Conservation (phyloP, 164 flowering plant species). For the Sedum album region DNA sequence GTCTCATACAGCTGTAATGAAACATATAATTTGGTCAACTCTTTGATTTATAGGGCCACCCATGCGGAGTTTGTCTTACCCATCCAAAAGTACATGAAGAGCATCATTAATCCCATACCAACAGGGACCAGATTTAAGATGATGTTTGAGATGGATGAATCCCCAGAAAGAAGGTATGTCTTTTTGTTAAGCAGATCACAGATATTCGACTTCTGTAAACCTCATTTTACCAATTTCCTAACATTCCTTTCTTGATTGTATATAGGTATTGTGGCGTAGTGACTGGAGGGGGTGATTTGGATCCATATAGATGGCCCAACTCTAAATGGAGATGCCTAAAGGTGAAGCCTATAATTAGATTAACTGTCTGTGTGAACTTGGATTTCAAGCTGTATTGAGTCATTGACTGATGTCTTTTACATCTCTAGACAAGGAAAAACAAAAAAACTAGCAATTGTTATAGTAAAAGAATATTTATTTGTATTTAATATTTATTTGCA, state of each 20-base stretch:
- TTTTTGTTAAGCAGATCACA: background rate
- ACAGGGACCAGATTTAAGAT: conserved; percentile 73
- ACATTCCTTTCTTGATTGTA: conserved; percentile 11
- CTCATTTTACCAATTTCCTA: background rate
- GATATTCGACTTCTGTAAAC: background rate
- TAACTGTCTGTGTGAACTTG: background rate
- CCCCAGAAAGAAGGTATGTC: background rate
- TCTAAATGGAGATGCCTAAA: conserved; percentile 93
- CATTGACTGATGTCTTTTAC: background rate
- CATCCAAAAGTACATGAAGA: conserved; percentile 50
- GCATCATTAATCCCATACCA: conserved; percentile 42
- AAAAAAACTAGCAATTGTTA: background rate
- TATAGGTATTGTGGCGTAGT: conserved; percentile 77
- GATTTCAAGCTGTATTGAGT: no score
- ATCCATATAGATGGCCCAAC: conserved; percentile 77
- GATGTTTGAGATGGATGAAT: conserved; percentile 20
- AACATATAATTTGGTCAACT: conserved; percentile 6
- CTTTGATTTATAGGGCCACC: conserved; percentile 52
- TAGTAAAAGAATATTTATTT: no score
- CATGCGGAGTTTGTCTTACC: conserved; percentile 73
- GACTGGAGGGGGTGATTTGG: conserved; percentile 58
- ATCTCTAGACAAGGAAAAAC: background rate
- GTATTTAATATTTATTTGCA: background rate
- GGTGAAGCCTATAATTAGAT: conserved; percentile 26
- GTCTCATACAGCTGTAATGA: conserved; percentile 1